Percentiles rank a stretch among this genome's conserved stretches.
Conservation (phyloP, 352 stramenopile species). For the Pythium plurisporium region DNA sequence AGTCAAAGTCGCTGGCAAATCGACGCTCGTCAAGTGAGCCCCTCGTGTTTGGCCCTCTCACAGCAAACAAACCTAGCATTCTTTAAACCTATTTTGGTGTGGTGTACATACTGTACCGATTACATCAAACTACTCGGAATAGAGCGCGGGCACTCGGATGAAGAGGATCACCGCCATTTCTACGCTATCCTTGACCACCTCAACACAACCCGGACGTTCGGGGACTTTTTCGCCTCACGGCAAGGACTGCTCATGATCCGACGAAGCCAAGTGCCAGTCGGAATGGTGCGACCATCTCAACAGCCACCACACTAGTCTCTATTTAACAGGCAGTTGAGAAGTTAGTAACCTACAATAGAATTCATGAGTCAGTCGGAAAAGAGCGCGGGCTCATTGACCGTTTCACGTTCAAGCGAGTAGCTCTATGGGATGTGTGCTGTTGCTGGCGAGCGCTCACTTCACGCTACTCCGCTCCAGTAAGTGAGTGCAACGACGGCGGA, state of each 20-base stretch:
- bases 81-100: conserved; percentile 11
- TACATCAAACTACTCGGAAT: neutral
- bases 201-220: neutral
- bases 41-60: conserved; percentile 1
- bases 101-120: conserved; percentile 18
- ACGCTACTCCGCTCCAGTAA: too few relatives aligned
- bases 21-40: conserved; percentile 3
- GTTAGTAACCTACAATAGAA: too few relatives aligned
- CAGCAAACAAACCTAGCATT: neutral
- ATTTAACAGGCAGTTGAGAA: too few relatives aligned
- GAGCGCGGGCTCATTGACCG: too few relatives aligned
- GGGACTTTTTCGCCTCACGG: neutral
- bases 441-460: too few relatives aligned
- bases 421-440: too few relatives aligned
- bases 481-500: too few relatives aligned
- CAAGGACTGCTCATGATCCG: conserved; percentile 10
- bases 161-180: neutral
- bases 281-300: too few relatives aligned
- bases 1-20: neutral
- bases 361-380: too few relatives aligned
- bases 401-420: too few relatives aligned
- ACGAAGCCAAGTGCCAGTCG: neutral
- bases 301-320: too few relatives aligned
- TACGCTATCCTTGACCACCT: neutral
- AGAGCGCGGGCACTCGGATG: too few relatives aligned